Base-by-base conservation (phyloP, 306 rosid species). In the Chamaecrista fasciculata region DNA sequence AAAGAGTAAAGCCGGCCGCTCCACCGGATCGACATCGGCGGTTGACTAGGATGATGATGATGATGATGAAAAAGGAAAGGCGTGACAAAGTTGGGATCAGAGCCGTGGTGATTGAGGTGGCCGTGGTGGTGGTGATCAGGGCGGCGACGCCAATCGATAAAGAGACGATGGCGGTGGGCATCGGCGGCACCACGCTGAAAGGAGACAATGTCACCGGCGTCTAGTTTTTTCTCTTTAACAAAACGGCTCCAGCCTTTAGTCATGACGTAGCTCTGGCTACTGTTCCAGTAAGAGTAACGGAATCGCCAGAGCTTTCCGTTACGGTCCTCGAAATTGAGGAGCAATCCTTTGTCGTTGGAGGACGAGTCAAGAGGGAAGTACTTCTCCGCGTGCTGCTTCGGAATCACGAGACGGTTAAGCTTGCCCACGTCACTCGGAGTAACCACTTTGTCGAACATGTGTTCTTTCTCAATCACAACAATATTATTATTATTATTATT, bases 171-270 rank as follows among this genome's bases (percentile, higher is more conserved):
- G 33, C 86, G 78, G 4, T 67, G 76, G 3, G 64, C 48, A n/a
- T 88, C 91, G 0, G 89, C 86, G 5, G 85, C 81, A 0, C 97
- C 98, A 0, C 98, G 90, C 70, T 86, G 82, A 62, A 91, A 91
- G 0, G 96, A 91, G 24, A 91, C 96, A 66, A 86, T 63, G 78
- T 91, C 97, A 0, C 97, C 97, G 2, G 97, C 93, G 7, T 86
- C 89, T 6, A 91, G 91, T 71, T 83, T 86, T 77, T 91, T 91
- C 71, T 91, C 97, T 64, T 89, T 91, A 1, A 91, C 97, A 62
- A 91, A 91, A 21, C 97, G 88, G 67, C 97, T 91, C 97, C 97
- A 91, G 0, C 97, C 97, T 47, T 89, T 91, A 23, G 97, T 91
- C 91, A 91, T 91, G 36, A 91, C 97, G 72, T 88, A 91, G 81